A percentile compares a stretch with the other conserved stretches of the same genome.
These are phyloP conservation scores for Madurella fahalii DNA, from an alignment of 2,329 filamentous ascomycete species.

Conservation along the genomic window DNA sequence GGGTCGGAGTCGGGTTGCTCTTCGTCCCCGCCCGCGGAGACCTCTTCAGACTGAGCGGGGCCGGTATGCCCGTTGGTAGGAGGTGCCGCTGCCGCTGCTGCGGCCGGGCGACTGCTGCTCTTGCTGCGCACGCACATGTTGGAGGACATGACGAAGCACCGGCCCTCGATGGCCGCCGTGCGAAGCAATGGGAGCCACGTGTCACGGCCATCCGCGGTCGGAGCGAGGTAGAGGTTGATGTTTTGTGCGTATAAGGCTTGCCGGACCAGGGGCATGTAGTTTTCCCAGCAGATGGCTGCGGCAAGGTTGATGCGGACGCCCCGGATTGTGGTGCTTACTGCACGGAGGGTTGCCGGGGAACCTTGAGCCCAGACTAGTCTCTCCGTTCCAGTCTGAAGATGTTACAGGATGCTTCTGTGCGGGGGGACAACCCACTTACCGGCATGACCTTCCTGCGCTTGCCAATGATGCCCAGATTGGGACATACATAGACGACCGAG, in stretches of 20 bases:
- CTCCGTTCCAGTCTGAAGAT: constrained; percentile 63
- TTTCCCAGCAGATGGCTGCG: constrained; percentile 93
- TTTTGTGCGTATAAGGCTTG: constrained; percentile 85
- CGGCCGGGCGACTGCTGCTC: constrained; percentile 25
- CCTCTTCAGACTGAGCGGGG: background rate
- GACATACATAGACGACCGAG: constrained; percentile 76
- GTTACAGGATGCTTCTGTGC: too few species aligned
- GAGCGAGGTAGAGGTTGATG: constrained; percentile 85
- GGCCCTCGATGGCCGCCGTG: constrained; percentile 74
- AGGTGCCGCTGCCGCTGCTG: background rate
- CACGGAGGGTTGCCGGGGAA: constrained; percentile 70
- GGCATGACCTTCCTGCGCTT: constrained; percentile 94
- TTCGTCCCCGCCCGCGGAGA: background rate
- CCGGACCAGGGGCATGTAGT: constrained; percentile 86
- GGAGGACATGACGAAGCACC: constrained; percentile 79
- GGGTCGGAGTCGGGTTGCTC: constrained; percentile 20
- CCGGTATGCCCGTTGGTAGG: constrained; percentile 3
- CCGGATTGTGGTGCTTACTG: constrained; percentile 73
- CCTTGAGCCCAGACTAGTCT: constrained; percentile 88
- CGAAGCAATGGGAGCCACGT: constrained; percentile 80
- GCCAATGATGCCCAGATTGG: constrained; percentile 65
- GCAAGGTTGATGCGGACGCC: constrained; percentile 77
- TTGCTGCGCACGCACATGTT: constrained; percentile 70
- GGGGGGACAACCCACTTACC: constrained; percentile 42
- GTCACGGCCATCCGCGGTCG: constrained; percentile 80